Evolutionary conservation across 805 yeast species (phyloP).

Genomic region (Barnettozyma wickerhamii): DNA sequence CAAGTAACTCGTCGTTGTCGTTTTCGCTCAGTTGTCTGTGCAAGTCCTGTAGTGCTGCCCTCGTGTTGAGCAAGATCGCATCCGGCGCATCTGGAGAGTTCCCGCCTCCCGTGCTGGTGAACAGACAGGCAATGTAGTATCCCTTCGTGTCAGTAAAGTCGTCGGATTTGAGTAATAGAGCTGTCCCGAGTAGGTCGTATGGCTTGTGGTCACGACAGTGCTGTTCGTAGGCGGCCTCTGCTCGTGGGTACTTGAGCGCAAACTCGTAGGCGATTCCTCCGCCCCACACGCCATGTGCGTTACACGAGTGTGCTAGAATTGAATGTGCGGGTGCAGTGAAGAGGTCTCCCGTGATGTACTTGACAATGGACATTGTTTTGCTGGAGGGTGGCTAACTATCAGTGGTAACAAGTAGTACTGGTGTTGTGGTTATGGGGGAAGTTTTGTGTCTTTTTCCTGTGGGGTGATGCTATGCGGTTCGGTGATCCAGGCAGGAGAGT

Average conservation of each 20-base stretch:
- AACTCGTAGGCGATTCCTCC: conserved; percentile 74
- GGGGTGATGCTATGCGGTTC: too few species aligned
- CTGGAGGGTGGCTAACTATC: too few species aligned
- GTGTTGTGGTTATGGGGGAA: too few species aligned
- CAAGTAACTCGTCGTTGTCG: background rate
- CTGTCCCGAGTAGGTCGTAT: conserved; percentile 47
- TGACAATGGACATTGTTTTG: conserved; percentile 14
- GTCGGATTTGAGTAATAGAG: conserved; percentile 39
- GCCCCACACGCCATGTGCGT: conserved; percentile 78
- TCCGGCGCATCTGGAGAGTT: conserved; percentile 35
- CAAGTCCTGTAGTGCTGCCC: conserved; percentile 44
- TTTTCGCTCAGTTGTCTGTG: conserved; percentile 29
- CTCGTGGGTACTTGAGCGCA: conserved; percentile 47
- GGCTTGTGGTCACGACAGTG: conserved; percentile 25
- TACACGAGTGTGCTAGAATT: conserved; percentile 74
- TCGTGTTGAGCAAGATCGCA: conserved; percentile 50
- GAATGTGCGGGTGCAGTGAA: conserved; percentile 35
- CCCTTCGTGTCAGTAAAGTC: conserved; percentile 23
- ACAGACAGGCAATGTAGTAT: conserved; percentile 53
- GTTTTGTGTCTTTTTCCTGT: too few species aligned
- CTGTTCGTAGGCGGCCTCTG: conserved; percentile 43
- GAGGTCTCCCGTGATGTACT: conserved; percentile 55
- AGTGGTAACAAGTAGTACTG: too few species aligned
- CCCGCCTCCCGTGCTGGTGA: conserved; percentile 59
- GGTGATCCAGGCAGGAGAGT: too few species aligned